These are phyloP conservation scores for Dictyostelium firmibasis DNA, from an alignment of 78 protist species.

Conservation along the genomic window DNA sequence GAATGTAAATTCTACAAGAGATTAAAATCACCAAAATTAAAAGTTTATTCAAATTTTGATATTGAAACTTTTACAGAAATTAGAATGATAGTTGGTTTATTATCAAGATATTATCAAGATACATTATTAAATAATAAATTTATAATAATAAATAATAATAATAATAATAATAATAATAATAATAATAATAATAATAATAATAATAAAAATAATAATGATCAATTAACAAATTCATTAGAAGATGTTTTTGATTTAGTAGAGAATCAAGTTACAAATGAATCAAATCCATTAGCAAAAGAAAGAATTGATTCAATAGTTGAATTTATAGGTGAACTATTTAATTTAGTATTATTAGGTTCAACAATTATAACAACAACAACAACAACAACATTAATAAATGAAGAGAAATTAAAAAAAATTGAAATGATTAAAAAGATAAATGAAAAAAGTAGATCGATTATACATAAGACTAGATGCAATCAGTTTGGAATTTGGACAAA, in stretches of 20 bases:
- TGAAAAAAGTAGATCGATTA: constrained; percentile 21
- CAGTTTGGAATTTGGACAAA: constrained; percentile 79
- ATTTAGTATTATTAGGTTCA: neutral
- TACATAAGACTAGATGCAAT: constrained; percentile 57
- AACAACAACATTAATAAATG: too few species aligned
- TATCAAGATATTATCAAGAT: constrained; percentile 12
- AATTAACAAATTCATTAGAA: neutral
- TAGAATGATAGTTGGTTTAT: constrained; percentile 33
- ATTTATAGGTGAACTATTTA: neutral
- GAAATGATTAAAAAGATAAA: neutral
- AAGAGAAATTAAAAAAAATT: neutral
- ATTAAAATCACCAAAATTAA: neutral
- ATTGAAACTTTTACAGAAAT: constrained; percentile 22
- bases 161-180: too few species aligned
- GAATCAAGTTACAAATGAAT: constrained; percentile 1
- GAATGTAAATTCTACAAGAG: constrained; percentile 27
- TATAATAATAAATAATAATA: neutral
- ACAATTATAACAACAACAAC: too few species aligned
- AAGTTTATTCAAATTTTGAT: neutral
- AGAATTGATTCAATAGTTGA: neutral
- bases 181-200: too few species aligned
- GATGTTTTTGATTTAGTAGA: constrained; percentile 54
- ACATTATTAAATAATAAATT: constrained; percentile 2
- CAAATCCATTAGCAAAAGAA: constrained; percentile 29
- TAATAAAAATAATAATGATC: too few species aligned